Base-by-base conservation (phyloP, 2,329 filamentous ascomycete genomes). In the Cladosporium sphaerospermum region DNA sequence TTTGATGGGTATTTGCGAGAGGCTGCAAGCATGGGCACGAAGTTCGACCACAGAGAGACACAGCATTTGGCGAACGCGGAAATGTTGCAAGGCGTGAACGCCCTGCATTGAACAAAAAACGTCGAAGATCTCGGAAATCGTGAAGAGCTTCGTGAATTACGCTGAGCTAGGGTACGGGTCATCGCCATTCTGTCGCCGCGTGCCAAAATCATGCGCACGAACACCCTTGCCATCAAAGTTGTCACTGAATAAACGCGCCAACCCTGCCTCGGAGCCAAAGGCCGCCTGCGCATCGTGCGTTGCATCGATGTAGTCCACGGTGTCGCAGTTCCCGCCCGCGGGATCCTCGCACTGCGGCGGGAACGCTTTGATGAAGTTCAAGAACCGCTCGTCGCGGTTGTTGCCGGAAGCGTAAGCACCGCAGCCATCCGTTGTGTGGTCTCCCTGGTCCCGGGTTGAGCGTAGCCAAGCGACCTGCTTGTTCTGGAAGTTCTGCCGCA, bases 381-480 rank as follows among this genome's bases (percentile, higher is more conserved):
- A 65, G 57, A 69, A 68, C 3, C 67, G 64, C 53, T 67, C 67
- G 53, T 69, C 61, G 13, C 67, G 64, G 36, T 69, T 63, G 14
- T 45, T 43, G 10, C 67, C 67, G 6, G 62, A 63, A 2, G 63
- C 61, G 39, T 52, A 56, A 7, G 67, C 62, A 1, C 54, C 63
- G 47, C 67, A 70, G 34, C 44, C 58, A 33, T 56, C 55, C 16
- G 54, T 54, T 2, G 65, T 66, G 45, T 64, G 61, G 19, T 69
- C 67, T 6, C 67, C 67, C 39, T 59, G 53, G 53, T 70, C 67
- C 16, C 56, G 58, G 8, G 59, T 58, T 8, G 64, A 67, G 41
- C 67, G 64, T 10, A 59, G 66, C 39, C 66, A 69, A 5, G 64
- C 64, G 36, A 69, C 64, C 23, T 61, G 61, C 54, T 66, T 65